phyloP scores from a whole-genome alignment of 306 rosid species.

The Alnus glutinosa region DNA sequence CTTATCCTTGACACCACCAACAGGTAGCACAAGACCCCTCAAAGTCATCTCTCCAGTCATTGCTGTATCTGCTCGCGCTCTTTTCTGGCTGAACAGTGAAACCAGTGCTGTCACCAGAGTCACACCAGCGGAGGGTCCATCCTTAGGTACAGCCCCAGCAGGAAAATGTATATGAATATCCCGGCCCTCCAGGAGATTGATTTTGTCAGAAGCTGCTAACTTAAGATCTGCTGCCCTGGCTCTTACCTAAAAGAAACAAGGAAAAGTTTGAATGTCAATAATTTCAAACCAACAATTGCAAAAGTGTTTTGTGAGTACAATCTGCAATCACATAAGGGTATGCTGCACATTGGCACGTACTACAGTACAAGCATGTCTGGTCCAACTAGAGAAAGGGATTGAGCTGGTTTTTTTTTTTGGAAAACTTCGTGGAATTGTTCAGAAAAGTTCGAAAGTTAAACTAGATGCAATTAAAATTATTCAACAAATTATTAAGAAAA shows the following conservation, averaged over 20 bases:
- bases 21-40: conserved; percentile 96
- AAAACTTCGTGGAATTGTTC: neutral
- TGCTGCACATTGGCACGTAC: neutral
- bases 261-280: conserved; percentile 24
- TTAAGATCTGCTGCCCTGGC: conserved; percentile 78
- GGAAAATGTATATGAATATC: conserved; percentile 98
- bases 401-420: neutral
- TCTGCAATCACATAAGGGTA: neutral
- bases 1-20: conserved; percentile 99
- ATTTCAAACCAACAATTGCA: conserved; percentile 6
- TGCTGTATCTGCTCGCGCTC: conserved; percentile 92
- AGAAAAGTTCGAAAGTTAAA: neutral
- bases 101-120: conserved; percentile 96
- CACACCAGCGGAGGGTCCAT: conserved; percentile 99
- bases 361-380: neutral
- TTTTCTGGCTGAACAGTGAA: conserved; percentile 75
- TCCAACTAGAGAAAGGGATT: neutral
- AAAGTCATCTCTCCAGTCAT: conserved; percentile 99
- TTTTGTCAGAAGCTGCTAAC: conserved; percentile 61
- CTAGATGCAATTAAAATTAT: neutral
- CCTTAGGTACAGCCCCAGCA: conserved; percentile 97
- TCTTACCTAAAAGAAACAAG: conserved; percentile 60
- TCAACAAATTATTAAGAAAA: neutral
- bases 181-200: conserved; percentile 79
- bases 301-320: neutral